Conservation (phyloP, 345 rosid species). For the Eucalyptus marginata region DNA sequence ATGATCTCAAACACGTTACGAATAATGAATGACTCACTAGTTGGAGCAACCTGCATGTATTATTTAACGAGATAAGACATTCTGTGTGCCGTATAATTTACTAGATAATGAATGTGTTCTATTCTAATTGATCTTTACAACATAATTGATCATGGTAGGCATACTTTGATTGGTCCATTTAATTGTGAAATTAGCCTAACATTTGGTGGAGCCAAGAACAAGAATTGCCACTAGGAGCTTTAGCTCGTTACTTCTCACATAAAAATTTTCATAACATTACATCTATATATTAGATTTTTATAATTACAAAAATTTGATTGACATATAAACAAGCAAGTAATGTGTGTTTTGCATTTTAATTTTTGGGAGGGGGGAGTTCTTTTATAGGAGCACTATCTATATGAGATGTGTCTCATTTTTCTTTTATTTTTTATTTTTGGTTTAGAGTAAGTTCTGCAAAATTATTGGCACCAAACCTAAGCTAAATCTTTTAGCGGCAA, state of each 20-base stretch:
- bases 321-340: background rate
- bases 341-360: too few species aligned
- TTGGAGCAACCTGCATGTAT: background rate
- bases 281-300: background rate
- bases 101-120: too few species aligned
- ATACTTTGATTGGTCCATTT: background rate
- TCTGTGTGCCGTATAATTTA: background rate
- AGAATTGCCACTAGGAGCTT: background rate
- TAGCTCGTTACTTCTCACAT: background rate
- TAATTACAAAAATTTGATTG: background rate
- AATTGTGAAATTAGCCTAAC: background rate
- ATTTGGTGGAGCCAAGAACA: background rate
- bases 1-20: background rate
- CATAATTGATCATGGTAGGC: background rate
- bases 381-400: background rate
- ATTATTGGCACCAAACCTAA: background rate
- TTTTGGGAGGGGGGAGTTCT: background rate
- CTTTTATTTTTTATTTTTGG: fast-evolving
- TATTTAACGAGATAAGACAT: fast-evolving
- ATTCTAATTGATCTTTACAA: background rate
- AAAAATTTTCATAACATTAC: background rate
- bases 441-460: background rate
- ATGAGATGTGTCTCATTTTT: background rate
- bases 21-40: background rate
- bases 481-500: background rate